A percentile compares a stretch with the other conserved stretches of the same genome.
These are phyloP conservation scores for Fusarium pseudoanthophilum DNA, from an alignment of 2,329 filamentous ascomycete genomes.

Conservation along the genomic window DNA sequence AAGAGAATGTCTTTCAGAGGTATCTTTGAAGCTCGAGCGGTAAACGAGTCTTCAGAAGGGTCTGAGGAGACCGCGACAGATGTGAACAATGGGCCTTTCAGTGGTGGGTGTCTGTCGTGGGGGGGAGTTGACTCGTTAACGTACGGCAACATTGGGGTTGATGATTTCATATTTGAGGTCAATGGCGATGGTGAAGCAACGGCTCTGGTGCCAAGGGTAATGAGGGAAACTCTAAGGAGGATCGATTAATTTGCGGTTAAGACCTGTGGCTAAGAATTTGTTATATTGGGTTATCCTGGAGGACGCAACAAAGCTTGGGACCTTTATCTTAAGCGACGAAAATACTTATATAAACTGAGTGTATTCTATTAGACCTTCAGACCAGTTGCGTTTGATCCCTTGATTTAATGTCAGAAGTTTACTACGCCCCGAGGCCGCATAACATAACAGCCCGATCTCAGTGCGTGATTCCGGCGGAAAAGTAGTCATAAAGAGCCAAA, in stretches of 20 bases:
- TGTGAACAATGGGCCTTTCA: background rate
- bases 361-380: background rate
- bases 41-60: fast-evolving
- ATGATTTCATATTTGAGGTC: constrained; percentile 17
- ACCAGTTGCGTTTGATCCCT: fast-evolving
- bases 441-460: too few species aligned
- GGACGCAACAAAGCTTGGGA: background rate
- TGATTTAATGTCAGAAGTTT: background rate
- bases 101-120: background rate
- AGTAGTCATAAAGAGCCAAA: too few species aligned
- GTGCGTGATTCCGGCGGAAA: too few species aligned
- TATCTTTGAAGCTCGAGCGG: background rate
- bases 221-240: background rate
- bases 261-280: background rate
- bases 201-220: background rate
- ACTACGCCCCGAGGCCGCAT: background rate
- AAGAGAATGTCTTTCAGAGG: background rate
- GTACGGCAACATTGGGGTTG: constrained; percentile 4
- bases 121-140: background rate
- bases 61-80: background rate
- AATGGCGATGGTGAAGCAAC: background rate
- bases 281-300: background rate
- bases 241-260: background rate
- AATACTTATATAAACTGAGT: background rate
- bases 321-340: background rate